These are phyloP conservation scores for Phytophthora megakarya DNA, from an alignment of 352 stramenopile genomes.

Conservation along the genomic window DNA sequence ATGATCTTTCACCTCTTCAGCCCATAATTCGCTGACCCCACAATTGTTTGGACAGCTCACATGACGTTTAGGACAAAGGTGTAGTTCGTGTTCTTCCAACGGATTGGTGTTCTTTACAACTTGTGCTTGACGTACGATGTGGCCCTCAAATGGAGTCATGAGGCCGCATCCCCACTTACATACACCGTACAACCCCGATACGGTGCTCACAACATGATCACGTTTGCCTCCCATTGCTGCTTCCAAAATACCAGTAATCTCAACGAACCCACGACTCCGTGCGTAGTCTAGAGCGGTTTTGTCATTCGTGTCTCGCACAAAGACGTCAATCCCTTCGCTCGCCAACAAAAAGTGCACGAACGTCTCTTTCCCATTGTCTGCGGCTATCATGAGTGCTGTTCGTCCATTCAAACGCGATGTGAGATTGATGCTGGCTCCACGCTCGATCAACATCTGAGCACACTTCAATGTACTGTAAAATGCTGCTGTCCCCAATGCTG, in stretches of 20 bases:
- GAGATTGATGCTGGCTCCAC: slow-evolving; percentile 59
- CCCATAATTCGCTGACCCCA: slow-evolving; percentile 39
- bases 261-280: slow-evolving; percentile 28
- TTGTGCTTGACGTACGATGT: slow-evolving; percentile 30
- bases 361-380: slow-evolving; percentile 45
- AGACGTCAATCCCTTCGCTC: slow-evolving; percentile 43
- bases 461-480: slow-evolving; percentile 54
- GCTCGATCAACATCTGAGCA: slow-evolving; percentile 56
- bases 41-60: slow-evolving; percentile 45
- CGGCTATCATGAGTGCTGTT: slow-evolving; percentile 70
- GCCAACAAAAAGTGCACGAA: slow-evolving; percentile 67
- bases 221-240: slow-evolving; percentile 53
- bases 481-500: slow-evolving; percentile 51
- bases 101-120: slow-evolving; percentile 44
- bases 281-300: slow-evolving; percentile 60
- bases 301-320: slow-evolving; percentile 32
- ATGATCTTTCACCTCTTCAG: slow-evolving; percentile 50
- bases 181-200: slow-evolving; percentile 51
- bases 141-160: slow-evolving; percentile 39
- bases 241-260: slow-evolving; percentile 41
- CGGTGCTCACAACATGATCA: slow-evolving; percentile 37
- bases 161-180: slow-evolving; percentile 76
- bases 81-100: slow-evolving; percentile 50
- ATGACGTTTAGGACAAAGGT: slow-evolving; percentile 54
- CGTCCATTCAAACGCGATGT: slow-evolving; percentile 28